Evolutionary conservation across 305 asterid species (phyloP).

Genomic region (Fraxinus albicans): DNA sequence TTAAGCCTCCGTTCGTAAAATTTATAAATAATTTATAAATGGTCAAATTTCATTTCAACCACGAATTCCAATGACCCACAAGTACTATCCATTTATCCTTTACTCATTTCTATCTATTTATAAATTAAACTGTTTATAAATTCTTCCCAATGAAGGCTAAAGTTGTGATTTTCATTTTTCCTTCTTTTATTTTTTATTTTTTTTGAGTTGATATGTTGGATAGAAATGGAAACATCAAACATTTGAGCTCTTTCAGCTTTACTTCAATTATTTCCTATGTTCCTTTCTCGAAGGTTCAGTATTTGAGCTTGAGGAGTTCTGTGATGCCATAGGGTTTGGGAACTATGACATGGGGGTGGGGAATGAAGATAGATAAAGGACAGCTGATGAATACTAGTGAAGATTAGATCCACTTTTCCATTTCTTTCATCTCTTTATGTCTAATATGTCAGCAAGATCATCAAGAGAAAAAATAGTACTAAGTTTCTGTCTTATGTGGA

Average conservation of each 20-base stretch:
- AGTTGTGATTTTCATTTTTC: neutral
- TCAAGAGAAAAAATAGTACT: neutral
- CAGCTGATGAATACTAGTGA: neutral
- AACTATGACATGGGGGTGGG: neutral
- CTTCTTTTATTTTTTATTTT: slow-evolving; percentile 8
- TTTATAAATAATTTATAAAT: neutral
- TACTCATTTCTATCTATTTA: neutral
- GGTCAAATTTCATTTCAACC: neutral
- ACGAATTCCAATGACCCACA: neutral
- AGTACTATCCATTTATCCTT: neutral
- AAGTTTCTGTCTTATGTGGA: neutral
- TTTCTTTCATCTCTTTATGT: neutral
- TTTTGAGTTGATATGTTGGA: slow-evolving; percentile 5
- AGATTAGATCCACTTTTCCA: neutral
- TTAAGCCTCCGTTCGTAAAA: neutral
- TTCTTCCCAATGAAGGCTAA: neutral
- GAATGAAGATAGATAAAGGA: slow-evolving; percentile 4
- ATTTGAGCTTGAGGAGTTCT: slow-evolving; percentile 9
- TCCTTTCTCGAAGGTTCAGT: slow-evolving; percentile 6
- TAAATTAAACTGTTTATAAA: neutral
- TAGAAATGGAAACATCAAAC: slow-evolving; percentile 2
- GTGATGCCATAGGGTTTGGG: neutral
- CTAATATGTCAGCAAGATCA: neutral
- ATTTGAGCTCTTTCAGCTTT: neutral
- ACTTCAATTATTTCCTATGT: neutral